Evolutionary conservation across 805 yeast genomes (phyloP), one percentile per base, ranked within the genome.

Genomic region (Schwanniomyces polymorphus): DNA sequence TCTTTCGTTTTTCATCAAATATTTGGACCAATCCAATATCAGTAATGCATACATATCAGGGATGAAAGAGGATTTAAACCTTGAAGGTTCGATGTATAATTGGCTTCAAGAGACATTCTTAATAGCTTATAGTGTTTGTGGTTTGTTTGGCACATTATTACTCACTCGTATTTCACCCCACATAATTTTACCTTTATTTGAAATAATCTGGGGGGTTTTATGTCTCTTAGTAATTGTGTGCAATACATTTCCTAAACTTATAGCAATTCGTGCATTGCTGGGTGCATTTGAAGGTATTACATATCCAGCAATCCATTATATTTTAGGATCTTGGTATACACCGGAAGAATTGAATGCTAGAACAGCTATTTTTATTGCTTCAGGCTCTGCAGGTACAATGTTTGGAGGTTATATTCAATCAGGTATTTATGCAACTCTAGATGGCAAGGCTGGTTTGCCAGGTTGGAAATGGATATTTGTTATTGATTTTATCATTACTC

Each of bases 401-500:
- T n/a, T 41, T 18, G 40, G 42, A 10, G 48, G 48, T 35, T 23
- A 16, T 21, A 21, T 47, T 18, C 48, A 47, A 35, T 8, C 45
- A n/a, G 43, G 45, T 5, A 14, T 47, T 8, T 29, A 33, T 23
- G 26, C n/a, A 17, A 17, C 26, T 23, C 17, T 48, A n/a, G 33
- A 42, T 29, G 51, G 46, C 1, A 40, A 29, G 5, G 41, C 34
- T 11, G 46, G 46, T 4, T 35, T 35, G 38, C 12, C 40, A 5
- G 37, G 16, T 11, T 57, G 60, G 59, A 43, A 58, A 23, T 57
- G 61, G 61, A 42, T 79, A 10, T 81, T 79, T 55, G 73, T 80
- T 42, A 76, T 80, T 49, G 84, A 80, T 61, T 79, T 78, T 50
- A 55, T 78, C 37, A 68, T 80, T 39, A 79, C 85, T 1, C 53